Evolutionary conservation across 495 filamentous ascomycete genomes (phyloP), one percentile per base, ranked within the genome.

Genomic region (Podospora didyma): DNA sequence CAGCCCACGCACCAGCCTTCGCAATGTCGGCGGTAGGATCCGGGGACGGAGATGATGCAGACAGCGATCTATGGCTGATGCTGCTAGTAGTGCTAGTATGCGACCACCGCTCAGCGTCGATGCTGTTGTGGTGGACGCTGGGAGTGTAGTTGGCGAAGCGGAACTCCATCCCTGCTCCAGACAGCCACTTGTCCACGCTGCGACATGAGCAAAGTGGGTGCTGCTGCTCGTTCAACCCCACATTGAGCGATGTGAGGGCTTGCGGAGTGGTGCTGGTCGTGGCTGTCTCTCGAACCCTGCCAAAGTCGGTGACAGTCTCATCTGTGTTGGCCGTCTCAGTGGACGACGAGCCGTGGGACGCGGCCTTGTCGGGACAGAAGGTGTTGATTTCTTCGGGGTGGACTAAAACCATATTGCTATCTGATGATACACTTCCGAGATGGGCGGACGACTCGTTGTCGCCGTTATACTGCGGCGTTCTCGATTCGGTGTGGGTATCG

Each of bases 391-490:
- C 12, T 11, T 42, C 2, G 19, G 19, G 4, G 42, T 2, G 6
- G 26, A 12, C 1, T 17, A 45, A n/a, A 2, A 21, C 16, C 49
- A 9, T 21, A 16, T 16, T 23, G 42, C 44, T 45, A 49, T 49
- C 45, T 35, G 60, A 44, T 3, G 50, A 23, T 24, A 51, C 45
- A 23, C 31, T 53, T 47, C 45, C 61, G 2, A 56, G 46, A 20
- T 68, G 63, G 12, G 31, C 49, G 3, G 63, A 71, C 10, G 62
- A 54, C 54, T 65, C 60, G 39, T 73, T 68, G 35, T 70, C 62
- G 21, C 39, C 31, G 34, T 71, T 74, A 54, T 56, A 57, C 49
- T 67, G 58, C 2, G 67, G 70, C 14, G 58, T 49, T 31, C 70
- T 63, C 10, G 28, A 14, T 17, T 49, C 19, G n/a, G 69, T 66